Base-by-base conservation (phyloP, 2,329 filamentous ascomycete genomes). In the Pseudocercospora cruenta region DNA sequence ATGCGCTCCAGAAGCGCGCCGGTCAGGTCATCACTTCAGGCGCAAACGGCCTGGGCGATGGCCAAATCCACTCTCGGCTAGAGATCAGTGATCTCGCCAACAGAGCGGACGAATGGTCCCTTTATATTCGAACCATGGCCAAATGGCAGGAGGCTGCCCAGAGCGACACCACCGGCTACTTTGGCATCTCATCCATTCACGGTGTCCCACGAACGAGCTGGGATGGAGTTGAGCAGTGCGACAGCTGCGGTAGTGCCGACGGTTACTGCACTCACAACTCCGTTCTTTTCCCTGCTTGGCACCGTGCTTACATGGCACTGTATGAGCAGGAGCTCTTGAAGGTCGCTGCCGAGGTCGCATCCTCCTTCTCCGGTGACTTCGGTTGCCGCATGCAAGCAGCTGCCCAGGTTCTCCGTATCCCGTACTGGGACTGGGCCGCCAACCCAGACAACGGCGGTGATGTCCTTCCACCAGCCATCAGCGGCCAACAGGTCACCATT, bases 211-310 rank as follows among this genome's bases (percentile, higher is more conserved):
- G 66, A n/a, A 36, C 66, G 49, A 66, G 69, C 63, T 78, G 71
- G 68, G 71, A 76, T 64, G 71, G 71, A 58, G 75, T 77, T 7
- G 64, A 63, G 5, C 67, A 73, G 59, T 74, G 74, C 67, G 69
- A 69, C 55, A 64, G 54, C 22, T 76, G 74, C 60, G 54, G 64
- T n/a, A 71, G 69, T 53, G 67, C 71, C 39, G 69, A 74, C 53
- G 76, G 76, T n/a, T 78, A 77, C 67, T 77, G 76, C 70, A 72
- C 74, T n/a, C 76, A 78, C 72, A 68, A 73, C 47, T 76, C 74
- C 3, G 63, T 75, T n/a, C 73, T 75, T 22, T 78, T 78, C 70
- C 75, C 76, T 21, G 60, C 70, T 2, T 78, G 75, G 75, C 76
- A 78, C 65, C 75, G 76, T 49, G 63, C 70, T 54, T 77, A 75